Base-by-base conservation (phyloP, 139 green algal genomes). In the Picochlorum sp. region DNA sequence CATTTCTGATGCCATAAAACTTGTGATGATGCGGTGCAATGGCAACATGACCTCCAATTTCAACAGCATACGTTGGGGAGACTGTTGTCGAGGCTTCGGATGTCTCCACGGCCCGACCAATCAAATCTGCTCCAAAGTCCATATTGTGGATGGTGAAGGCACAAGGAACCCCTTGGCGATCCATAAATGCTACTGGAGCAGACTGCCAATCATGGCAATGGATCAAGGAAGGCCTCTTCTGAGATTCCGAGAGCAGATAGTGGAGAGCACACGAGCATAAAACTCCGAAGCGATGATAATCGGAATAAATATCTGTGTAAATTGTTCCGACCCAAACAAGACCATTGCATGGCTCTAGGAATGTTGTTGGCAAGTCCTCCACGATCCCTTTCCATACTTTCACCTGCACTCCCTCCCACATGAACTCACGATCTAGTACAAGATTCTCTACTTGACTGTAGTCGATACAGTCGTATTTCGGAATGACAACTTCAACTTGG, bases 131-230 rank as follows among this genome's bases (percentile, higher is more conserved):
- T 34, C 91, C 90, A 68, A 90, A 96, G 60, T 88, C 86, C 21
- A 96, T 72, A 79, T 97, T 96, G 80, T 97, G 91, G 72, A 97
- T 96, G 28, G 91, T 96, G 81, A 97, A 95, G 1, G 88, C 73
- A 30, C 45, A 66, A 56, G 68, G 71, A 16, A 72, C 66, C 31
- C 30, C 56, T 45, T 70, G 72, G 7, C 67, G 59, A 51, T 92
- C 74, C 63, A 68, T 55, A 59, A 64, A 87, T 0, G 73, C 71
- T 11, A 81, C 75, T 2, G 85, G 80, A 0, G 94, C 94, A 13
- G 82, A 88, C 67, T 87, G 85, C 88, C 89, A 96, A 79, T 99
- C 94, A 77, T 99, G 94, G 76, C 81, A 90, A 82, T 99, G 94
- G 30, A 99, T 63, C 44, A 99, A 85, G 82, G 96, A 79, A 16